Base-by-base conservation (phyloP, 257 asterid genomes). In the Solanum bukasovii region DNA sequence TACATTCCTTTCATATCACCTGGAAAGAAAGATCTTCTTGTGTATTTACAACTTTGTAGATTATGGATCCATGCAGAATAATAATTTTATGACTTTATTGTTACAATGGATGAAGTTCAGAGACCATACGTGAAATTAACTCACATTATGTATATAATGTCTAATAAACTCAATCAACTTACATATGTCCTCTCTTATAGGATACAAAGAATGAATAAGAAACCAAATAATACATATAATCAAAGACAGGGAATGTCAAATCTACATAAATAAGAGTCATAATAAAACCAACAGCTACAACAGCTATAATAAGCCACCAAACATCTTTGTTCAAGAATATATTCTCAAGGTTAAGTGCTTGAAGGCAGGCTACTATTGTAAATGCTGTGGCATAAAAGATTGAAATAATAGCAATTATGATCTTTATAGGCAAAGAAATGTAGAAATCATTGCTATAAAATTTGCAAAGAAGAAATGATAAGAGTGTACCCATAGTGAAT, bases 241-340 rank as follows among this genome's bases (percentile, higher is more conserved):
- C 85, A 44, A 79, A 44, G 67, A 44, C 14, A 42, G 85, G 85
- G 5, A 27, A 79, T 44, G 85, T 56, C 63, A 79, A 44, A 20
- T 79, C 85, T 79, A 79, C 37, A 79, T 79, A 44, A 44, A 79
- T 79, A 25, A 79, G 85, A 7, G 85, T 44, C 85, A 79, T 79
- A 44, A 79, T 79, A 35, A 27, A 8, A 6, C 85, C 85, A 79
- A 79, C 85, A 44, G 67, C 85, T 25, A 27, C 40, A 79, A 79
- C 85, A 9, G 85, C 85, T 79, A 79, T 44, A 44, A 27, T 79
- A 14, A 79, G 85, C 85, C 85, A 79, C 85, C 85, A 79, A 14
- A 79, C 85, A 79, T 79, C 85, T 44, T 79, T 79, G 85, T 79
- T 79, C 85, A 79, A 27, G 40, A 79, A 79, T 59, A 84, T 84